Conservation (phyloP, 495 filamentous ascomycete species). For the Sordaria brevicollis region DNA sequence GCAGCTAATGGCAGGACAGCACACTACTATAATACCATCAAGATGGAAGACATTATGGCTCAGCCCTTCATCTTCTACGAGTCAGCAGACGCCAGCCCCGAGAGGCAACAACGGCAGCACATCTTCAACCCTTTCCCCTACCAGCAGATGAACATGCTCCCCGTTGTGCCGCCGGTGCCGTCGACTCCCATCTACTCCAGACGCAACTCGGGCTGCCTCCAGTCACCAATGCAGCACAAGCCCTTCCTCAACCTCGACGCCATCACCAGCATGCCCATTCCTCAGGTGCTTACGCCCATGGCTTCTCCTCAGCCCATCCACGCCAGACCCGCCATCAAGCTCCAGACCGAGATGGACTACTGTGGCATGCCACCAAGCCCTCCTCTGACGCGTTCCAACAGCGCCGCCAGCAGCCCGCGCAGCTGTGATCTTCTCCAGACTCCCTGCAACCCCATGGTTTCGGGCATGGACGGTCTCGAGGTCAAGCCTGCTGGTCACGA, state of each 20-base stretch:
- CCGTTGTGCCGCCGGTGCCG: constrained; percentile 43
- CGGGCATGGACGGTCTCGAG: constrained; percentile 61
- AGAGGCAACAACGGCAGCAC: constrained; percentile 78
- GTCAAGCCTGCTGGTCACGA: constrained; percentile 69
- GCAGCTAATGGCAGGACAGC: constrained; percentile 5
- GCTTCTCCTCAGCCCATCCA: constrained; percentile 68
- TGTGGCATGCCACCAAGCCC: constrained; percentile 78
- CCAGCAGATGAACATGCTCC: constrained; percentile 41
- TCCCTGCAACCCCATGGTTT: constrained; percentile 71
- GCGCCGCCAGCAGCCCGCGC: constrained; percentile 76
- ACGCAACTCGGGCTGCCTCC: constrained; percentile 52
- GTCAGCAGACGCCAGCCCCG: constrained; percentile 62
- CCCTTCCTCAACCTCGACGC: constrained; percentile 28
- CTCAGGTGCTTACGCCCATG: constrained; percentile 60
- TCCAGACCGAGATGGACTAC: constrained; percentile 66
- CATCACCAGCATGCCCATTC: constrained; percentile 29
- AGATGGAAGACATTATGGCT: constrained; percentile 43
- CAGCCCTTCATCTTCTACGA: constrained; percentile 91
- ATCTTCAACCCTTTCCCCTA: constrained; percentile 55
- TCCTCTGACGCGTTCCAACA: constrained; percentile 74
- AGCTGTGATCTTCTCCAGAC: constrained; percentile 70
- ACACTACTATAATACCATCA: constrained; percentile 1
- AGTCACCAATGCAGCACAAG: constrained; percentile 50
- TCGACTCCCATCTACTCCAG: constrained; percentile 68
- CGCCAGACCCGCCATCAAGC: constrained; percentile 59